Conservation (phyloP, 441 rosid genomes). For the Euphorbia celastroides region DNA sequence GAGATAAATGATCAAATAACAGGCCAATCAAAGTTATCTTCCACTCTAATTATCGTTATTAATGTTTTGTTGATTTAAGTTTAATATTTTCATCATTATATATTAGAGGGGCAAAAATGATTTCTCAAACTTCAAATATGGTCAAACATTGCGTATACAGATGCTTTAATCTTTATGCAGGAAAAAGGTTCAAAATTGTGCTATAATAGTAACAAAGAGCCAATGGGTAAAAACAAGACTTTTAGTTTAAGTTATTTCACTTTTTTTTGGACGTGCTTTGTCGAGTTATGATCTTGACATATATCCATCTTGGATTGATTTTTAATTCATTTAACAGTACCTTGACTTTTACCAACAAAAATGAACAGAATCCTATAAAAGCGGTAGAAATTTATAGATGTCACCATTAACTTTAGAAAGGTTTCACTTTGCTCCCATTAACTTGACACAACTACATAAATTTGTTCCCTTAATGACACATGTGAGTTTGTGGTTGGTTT, state of each 20-base stretch:
- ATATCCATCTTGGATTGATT: neutral
- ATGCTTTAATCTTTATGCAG: neutral
- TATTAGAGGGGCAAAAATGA: neutral
- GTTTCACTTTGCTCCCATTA: too few species aligned
- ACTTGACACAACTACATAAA: too few species aligned
- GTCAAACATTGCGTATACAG: neutral
- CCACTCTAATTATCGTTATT: neutral
- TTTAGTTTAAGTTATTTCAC: too few species aligned
- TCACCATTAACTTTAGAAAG: too few species aligned
- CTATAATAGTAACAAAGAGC: neutral
- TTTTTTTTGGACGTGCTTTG: neutral
- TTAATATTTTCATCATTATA: neutral
- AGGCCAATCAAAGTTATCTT: neutral
- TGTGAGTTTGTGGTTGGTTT: too few species aligned
- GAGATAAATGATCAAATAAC: neutral
- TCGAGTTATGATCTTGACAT: neutral
- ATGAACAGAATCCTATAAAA: too few species aligned
- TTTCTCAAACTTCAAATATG: neutral
- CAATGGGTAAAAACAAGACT: neutral
- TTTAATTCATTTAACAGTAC: too few species aligned
- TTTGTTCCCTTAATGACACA: too few species aligned
- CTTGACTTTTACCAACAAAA: too few species aligned
- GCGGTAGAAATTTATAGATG: too few species aligned
- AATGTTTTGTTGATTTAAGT: too few species aligned
- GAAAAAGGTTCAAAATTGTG: neutral